phyloP scores from a whole-genome alignment of 495 filamentous ascomycete genomes.

The Tuber microsphaerosporum region DNA sequence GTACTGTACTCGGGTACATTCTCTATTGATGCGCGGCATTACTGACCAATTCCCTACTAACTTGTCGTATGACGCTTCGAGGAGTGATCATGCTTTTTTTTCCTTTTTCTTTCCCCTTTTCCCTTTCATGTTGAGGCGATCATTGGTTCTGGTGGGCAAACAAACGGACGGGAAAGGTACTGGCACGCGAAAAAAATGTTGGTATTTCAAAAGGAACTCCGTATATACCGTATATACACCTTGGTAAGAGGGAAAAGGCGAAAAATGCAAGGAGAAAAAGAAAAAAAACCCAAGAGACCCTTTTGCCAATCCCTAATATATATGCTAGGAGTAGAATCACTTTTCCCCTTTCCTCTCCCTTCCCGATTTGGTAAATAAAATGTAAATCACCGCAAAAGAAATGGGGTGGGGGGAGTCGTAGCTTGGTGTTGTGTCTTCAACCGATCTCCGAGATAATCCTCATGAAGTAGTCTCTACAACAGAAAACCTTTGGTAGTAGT shows the following conservation, averaged over 20 bases:
- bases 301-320: neutral
- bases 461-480: neutral
- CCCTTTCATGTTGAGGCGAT: neutral
- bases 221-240: neutral
- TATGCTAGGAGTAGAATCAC: neutral
- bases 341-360: neutral
- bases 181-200: neutral
- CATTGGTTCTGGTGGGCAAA: neutral
- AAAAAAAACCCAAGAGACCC: neutral
- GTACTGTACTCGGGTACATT: neutral
- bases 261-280: neutral
- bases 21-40: neutral
- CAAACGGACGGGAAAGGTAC: neutral
- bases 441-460: neutral
- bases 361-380: neutral
- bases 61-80: neutral
- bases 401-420: neutral
- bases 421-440: neutral
- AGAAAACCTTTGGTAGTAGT: constrained; percentile 37
- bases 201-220: neutral
- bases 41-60: neutral
- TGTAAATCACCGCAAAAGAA: neutral
- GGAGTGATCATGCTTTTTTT: neutral
- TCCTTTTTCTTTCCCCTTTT: neutral
- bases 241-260: neutral